Evolutionary conservation across 768 basidiomycete genomes (phyloP).

Genomic region (Suillus americanus): DNA sequence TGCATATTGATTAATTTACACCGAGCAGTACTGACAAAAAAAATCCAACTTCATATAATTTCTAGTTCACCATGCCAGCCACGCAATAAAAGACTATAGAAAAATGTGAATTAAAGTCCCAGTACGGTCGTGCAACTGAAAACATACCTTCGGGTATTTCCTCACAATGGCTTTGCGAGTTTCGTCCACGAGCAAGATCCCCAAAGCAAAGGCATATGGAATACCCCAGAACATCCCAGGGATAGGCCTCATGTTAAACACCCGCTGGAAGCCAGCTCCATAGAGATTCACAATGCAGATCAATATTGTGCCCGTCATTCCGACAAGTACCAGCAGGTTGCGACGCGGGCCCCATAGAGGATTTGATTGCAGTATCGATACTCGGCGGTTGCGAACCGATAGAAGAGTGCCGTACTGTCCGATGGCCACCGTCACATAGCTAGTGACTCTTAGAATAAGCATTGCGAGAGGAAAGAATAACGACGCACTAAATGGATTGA

Average conservation of each 20-base stretch:
- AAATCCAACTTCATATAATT: not conserved
- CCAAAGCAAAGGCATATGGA: conserved; percentile 36
- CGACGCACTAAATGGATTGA: conserved; percentile 41
- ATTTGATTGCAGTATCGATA: conserved; percentile 26
- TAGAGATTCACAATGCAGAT: conserved; percentile 37
- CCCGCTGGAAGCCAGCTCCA: conserved; percentile 28
- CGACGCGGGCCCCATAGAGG: conserved; percentile 39
- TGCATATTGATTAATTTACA: not conserved
- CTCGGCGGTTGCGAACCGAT: conserved; percentile 29
- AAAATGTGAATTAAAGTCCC: not conserved
- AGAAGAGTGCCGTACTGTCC: conserved; percentile 26
- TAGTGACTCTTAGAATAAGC: conserved; percentile 9
- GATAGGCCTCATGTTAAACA: conserved; percentile 27
- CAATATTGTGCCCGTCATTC: conserved; percentile 32
- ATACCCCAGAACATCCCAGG: conserved; percentile 42
- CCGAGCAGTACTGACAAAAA: not conserved
- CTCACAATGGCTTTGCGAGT: conserved; percentile 37
- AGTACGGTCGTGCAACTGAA: not conserved
- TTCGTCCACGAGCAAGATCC: conserved; percentile 39
- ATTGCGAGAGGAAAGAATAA: not conserved
- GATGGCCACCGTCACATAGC: conserved; percentile 37
- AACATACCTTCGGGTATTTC: conserved; percentile 32
- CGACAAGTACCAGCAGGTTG: conserved; percentile 30
- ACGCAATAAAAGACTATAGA: conserved; percentile 25
- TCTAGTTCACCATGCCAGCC: conserved; percentile 23